Conservation (phyloP, 1,284 basidiomycete genomes). For the Cryptococcus sp. region DNA sequence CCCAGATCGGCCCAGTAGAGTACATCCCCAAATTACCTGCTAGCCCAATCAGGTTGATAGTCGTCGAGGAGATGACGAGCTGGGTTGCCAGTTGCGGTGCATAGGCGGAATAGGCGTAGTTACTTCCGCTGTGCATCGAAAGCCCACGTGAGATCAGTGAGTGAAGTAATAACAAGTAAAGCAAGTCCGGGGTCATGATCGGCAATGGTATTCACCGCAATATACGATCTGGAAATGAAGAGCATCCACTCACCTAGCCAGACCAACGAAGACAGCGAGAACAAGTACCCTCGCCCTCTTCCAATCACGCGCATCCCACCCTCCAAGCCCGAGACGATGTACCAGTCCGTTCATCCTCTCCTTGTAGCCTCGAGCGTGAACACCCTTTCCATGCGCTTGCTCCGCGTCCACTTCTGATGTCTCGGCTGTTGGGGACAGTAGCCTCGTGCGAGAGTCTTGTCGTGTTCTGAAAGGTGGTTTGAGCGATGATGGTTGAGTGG, state of each 20-base stretch:
- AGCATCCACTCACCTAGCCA: slow-evolving; percentile 28
- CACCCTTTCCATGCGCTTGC: no score
- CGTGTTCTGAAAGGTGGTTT: no score
- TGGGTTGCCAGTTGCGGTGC: slow-evolving; percentile 72
- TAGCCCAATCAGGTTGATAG: slow-evolving; percentile 68
- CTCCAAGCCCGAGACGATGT: not conserved
- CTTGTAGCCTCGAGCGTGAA: no score
- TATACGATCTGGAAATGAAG: not conserved
- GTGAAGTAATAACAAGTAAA: not conserved
- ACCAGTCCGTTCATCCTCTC: no score
- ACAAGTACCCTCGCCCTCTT: slow-evolving; percentile 15
- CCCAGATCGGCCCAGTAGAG: slow-evolving; percentile 56
- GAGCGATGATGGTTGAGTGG: no score
- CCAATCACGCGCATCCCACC: slow-evolving; percentile 12
- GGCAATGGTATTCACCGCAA: not conserved
- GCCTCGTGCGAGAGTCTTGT: no score
- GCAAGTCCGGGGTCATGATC: not conserved
- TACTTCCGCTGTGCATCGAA: slow-evolving; percentile 17
- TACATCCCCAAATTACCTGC: slow-evolving; percentile 52
- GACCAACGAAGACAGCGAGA: slow-evolving; percentile 17
- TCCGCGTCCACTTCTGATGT: no score
- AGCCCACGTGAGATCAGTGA: not conserved
- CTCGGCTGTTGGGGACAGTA: no score
- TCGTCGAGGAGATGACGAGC: slow-evolving; percentile 70
- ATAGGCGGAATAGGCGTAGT: slow-evolving; percentile 62